Base-by-base conservation (phyloP, 306 rosid species). In the Ormosia semicastrata region DNA sequence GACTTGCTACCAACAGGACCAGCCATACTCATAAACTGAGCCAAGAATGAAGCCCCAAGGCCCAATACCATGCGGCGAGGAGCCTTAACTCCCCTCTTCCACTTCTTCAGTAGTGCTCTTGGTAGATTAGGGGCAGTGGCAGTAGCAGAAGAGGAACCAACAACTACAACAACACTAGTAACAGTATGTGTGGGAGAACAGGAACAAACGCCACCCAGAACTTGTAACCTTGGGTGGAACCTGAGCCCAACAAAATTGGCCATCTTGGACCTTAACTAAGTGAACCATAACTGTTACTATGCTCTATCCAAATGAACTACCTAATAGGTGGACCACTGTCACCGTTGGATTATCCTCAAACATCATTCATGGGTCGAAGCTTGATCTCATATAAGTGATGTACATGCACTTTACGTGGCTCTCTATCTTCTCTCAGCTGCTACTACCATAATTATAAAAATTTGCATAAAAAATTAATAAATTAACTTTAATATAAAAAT, bases 1-100 rank as follows among this genome's bases (percentile, higher is more conserved):
- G 90, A 82, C 3, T 84, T 91, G 76, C 29, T 57, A 66, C 81
- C 81, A 3, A 72, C 59, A 11, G 87, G 30, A 76, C 73, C 79
- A 33, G 87, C 64, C 94, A 90, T 91, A 17, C 60, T 52, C 74
- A 82, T 18, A 53, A 88, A 82, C 39, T 88, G 90, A 29, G 88
- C 46, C 70, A 89, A 89, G 53, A 88, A 71, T 0, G 94, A 90
- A 70, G 82, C 78, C 11, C 91, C 93, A 17, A 90, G 62, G 7
- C 94, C 91, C 71, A 93, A 82, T 4, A 93, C 32, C 64, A 89
- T 44, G 76, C 94, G 96, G 14, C 94, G 91, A 60, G 87, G 89
- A 47, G 78, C 83, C 84, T 80, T 78, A 13, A 73, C 72, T 50
- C 82, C 81, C 49, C 8, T 52, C 43, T 39, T 82, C 91, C 86